Percentiles rank a stretch among this genome's conserved stretches.
These are phyloP conservation scores for Scheffersomyces parashehatae DNA, from an alignment of 1,139 yeast genomes.

Conservation along the genomic window DNA sequence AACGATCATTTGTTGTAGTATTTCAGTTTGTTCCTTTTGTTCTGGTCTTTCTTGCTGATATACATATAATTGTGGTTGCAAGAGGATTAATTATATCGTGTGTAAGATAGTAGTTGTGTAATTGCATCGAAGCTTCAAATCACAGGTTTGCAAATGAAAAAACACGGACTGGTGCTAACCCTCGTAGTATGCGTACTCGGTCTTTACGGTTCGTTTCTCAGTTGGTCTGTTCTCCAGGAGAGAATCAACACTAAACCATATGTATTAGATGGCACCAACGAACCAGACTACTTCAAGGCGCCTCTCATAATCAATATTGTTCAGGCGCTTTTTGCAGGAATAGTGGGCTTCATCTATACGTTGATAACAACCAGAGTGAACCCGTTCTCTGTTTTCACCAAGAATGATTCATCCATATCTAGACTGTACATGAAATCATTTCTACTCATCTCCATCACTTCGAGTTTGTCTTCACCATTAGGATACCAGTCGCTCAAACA, in stretches of 20 bases:
- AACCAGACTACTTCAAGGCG: conserved; percentile 60
- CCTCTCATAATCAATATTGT: conserved; percentile 74
- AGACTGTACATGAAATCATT: conserved; percentile 40
- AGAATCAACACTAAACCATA: conserved; percentile 79
- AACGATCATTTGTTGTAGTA: too few species aligned
- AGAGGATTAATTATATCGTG: too few species aligned
- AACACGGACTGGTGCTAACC: conserved; percentile 26
- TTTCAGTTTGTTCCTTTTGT: too few species aligned
- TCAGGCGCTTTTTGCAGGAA: conserved; percentile 72
- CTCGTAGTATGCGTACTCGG: conserved; percentile 64
- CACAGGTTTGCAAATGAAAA: conserved; percentile 8
- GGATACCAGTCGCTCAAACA: conserved; percentile 75
- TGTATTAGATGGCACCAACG: conserved; percentile 42
- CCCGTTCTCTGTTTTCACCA: conserved; percentile 32
- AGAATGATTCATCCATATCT: conserved; percentile 19
- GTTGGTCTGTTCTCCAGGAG: conserved; percentile 94
- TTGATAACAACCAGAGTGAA: conserved; percentile 28
- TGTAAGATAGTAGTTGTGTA: too few species aligned
- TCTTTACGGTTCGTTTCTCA: conserved; percentile 77
- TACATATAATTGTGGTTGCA: too few species aligned
- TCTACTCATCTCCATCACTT: conserved; percentile 68
- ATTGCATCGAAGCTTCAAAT: too few species aligned
- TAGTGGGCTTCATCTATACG: conserved; percentile 67
- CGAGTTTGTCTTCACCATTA: conserved; percentile 79
- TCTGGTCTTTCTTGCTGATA: too few species aligned